Base-by-base conservation (phyloP, 768 basidiomycete genomes). In the Suillus variegatus region DNA sequence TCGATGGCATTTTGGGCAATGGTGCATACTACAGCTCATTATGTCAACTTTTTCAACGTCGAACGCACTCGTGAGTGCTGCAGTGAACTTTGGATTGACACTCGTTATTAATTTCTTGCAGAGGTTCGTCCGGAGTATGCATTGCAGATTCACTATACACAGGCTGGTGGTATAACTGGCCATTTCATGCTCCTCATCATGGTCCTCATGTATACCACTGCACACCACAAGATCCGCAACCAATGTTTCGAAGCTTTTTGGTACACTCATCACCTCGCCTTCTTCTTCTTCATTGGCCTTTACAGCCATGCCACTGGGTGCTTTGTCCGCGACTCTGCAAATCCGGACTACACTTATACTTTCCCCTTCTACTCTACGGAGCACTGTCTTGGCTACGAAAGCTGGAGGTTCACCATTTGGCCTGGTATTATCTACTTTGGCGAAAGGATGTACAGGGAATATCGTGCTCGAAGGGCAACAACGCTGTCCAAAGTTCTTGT, bases 201-300 rank as follows among this genome's bases (percentile, higher is more conserved):
- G 93, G 76, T 98, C 69, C 75, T 95, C 71, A 94, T 97, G 85
- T 97, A 96, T 76, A 86, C 92, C 47, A 95, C 94, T 25, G 94
- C 95, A 4, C 93, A 95, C 77, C 84, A 87, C 73, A 94, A 92
- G 78, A 89, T 98, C 68, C 91, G 95, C 69, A 77, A 85, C 66
- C 93, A 95, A 77, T 93, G 89, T 81, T 97, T 96, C 78, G 95
- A 98, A 77, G 93, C 87, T 1, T 98, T 98, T 82, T 97, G 95
- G 95, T 97, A 95, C 77, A 95, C 95, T 41, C 95, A 97, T 69
- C 95, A 96, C 70, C 86, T 95, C 47, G 93, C 93, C 13, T 94
- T 95, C 84, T 93, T 95, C 81, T 95, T 96, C 81, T 93, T 96
- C 88, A 81, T 96, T 66, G 92, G 87, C 40, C 86, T 97, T 56